Evolutionary conservation across 768 basidiomycete species (phyloP).

Genomic region (Punctularia strigosozonata): DNA sequence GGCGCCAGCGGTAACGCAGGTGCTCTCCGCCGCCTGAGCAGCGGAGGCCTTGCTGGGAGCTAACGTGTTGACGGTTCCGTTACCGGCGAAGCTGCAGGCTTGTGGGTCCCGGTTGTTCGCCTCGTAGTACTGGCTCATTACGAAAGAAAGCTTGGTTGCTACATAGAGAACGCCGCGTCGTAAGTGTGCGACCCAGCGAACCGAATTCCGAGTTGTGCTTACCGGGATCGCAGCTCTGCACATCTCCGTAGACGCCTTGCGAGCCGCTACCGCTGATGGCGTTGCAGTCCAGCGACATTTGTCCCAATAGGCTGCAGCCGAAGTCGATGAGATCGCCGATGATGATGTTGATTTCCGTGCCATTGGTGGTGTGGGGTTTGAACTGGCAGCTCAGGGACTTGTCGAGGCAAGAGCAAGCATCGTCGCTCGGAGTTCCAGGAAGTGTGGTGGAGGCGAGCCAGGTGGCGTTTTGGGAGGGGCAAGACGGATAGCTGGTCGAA

Average conservation of each 20-base stretch:
- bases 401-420: slow-evolving; percentile 70
- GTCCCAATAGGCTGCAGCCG: slow-evolving; percentile 59
- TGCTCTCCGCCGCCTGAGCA: slow-evolving; percentile 45
- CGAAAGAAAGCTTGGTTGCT: slow-evolving; percentile 75
- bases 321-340: slow-evolving; percentile 52
- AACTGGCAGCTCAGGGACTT: slow-evolving; percentile 62
- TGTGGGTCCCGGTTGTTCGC: slow-evolving; percentile 39
- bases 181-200: slow-evolving; percentile 7
- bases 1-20: slow-evolving; percentile 59
- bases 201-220: slow-evolving; percentile 13
- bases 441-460: slow-evolving; percentile 58
- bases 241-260: slow-evolving; percentile 62
- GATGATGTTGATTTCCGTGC: slow-evolving; percentile 48
- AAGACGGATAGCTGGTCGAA: slow-evolving; percentile 36
- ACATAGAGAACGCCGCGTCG: background rate
- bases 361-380: slow-evolving; percentile 49
- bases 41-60: slow-evolving; percentile 37
- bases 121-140: slow-evolving; percentile 73
- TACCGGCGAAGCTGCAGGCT: slow-evolving; percentile 75
- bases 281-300: slow-evolving; percentile 46
- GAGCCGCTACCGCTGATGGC: slow-evolving; percentile 65
- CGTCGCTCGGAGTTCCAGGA: slow-evolving; percentile 75
- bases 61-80: slow-evolving; percentile 60
- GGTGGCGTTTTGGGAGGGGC: slow-evolving; percentile 48
- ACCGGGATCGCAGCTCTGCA: slow-evolving; percentile 77